Conservation (phyloP, 2,329 filamentous ascomycete genomes). For the Apiospora koreana region DNA sequence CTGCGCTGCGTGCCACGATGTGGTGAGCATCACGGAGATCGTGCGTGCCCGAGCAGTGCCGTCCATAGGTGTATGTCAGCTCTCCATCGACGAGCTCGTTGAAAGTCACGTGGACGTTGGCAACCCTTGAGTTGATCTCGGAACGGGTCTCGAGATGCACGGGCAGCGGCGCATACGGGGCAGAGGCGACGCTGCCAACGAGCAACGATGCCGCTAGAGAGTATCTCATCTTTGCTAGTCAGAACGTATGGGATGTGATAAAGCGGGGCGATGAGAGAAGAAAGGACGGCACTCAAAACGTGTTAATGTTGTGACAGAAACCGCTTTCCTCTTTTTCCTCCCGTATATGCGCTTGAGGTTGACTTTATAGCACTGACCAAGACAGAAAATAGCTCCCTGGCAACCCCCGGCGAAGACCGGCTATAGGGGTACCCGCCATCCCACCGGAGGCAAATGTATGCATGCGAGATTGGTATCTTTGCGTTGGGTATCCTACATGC, state of each 20-base stretch:
- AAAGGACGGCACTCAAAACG: no score
- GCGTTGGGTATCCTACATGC: neutral
- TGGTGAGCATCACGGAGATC: constrained; percentile 27
- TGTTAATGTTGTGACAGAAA: no score
- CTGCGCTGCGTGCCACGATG: constrained; percentile 22
- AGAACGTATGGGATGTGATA: neutral
- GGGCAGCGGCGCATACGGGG: constrained; percentile 23
- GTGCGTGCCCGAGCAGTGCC: constrained; percentile 24
- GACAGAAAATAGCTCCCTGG: neutral
- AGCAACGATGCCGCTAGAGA: constrained; percentile 13
- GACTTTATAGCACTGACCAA: neutral
- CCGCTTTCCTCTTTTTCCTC: neutral
- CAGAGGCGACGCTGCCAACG: constrained; percentile 10
- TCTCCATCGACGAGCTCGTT: constrained; percentile 25
- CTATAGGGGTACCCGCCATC: neutral
- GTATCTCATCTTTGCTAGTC: constrained; percentile 4
- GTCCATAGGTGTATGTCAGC: constrained; percentile 35
- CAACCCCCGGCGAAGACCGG: neutral
- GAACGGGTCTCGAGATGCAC: constrained; percentile 38
- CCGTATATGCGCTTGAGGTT: neutral
- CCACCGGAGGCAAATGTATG: neutral
- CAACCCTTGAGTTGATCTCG: constrained; percentile 33
- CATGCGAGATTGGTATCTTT: neutral
- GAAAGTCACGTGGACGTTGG: constrained; percentile 34
- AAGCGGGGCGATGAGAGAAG: neutral